Evolutionary conservation across 2,329 filamentous ascomycete species (phyloP).

Genomic region (Orbilia quercus): DNA sequence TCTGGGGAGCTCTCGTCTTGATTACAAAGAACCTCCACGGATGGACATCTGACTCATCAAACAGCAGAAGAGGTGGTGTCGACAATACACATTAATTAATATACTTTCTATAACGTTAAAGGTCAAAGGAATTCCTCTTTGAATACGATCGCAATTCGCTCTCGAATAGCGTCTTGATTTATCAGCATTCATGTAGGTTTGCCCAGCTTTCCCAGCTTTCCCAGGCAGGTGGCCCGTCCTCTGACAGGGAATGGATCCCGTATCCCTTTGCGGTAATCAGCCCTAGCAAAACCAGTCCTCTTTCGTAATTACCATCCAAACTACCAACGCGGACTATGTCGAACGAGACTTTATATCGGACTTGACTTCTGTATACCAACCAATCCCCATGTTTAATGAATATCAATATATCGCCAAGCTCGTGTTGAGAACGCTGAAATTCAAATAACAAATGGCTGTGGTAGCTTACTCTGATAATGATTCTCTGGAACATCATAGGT

Average conservation of each 20-base stretch:
- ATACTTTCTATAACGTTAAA: conserved; percentile 54
- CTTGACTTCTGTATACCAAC: too few relatives aligned
- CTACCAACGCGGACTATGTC: too few relatives aligned
- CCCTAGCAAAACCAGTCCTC: conserved; percentile 33
- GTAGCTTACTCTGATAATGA: too few relatives aligned
- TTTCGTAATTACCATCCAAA: conserved; percentile 29
- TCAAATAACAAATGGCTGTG: too few relatives aligned
- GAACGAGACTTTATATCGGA: too few relatives aligned
- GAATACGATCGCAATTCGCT: conserved; percentile 23
- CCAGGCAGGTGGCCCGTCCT: not conserved
- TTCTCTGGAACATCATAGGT: too few relatives aligned
- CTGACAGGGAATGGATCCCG: conserved; percentile 38
- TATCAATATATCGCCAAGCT: too few relatives aligned
- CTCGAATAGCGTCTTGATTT: conserved; percentile 42
- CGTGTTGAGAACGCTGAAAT: too few relatives aligned
- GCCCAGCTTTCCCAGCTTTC: conserved; percentile 17
- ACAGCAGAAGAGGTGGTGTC: conserved; percentile 5
- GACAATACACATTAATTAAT: conserved; percentile 9
- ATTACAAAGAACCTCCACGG: conserved; percentile 38
- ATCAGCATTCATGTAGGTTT: conserved; percentile 42
- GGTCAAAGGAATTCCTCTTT: not conserved
- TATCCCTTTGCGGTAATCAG: conserved; percentile 51
- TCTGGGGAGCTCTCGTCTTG: conserved; percentile 43
- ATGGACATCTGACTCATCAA: conserved; percentile 47
- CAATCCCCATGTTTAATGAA: too few relatives aligned